Evolutionary conservation across 1,284 basidiomycete genomes (phyloP), one percentile per base, ranked within the genome.

Genomic region (Dichomitus squalens): DNA sequence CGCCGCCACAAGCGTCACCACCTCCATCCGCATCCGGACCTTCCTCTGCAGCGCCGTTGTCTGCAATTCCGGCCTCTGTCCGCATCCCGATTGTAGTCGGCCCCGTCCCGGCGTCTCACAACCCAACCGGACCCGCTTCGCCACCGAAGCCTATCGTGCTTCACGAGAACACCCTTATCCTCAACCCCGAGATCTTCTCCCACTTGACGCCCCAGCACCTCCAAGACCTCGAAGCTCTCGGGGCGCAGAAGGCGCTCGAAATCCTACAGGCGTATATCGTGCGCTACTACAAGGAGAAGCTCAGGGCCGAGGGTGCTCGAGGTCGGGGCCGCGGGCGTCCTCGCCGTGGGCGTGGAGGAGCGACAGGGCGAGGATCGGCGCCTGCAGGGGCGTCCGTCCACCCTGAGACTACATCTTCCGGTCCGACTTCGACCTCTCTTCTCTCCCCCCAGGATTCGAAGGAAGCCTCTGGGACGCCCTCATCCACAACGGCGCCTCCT

Each of bases 201-300:
- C 87, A 88, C 60, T 81, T 96, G 9, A 86, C 87, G 1, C 76
- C 81, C 33, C 87, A 88, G 57, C 88, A 91, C 71, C 74, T 96
- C 48, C 81, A 80, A 54, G 87, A 91, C 53, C 78, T 96, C 41
- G 91, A 94, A 71, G 82, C 83, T 39, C 82, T 94, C 67, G 93
- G 93, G 3, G 90, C 92, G 1, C 86, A 90, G 70, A 88, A 90
- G 66, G 93, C 94, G 8, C 74, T 96, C 54, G 85, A 87, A 65
- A 87, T 93, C 21, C 75, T 96, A 49, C 93, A 94, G 65, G 85
- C 84, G 1, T 91, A 94, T 68, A 91, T 96, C 68, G 91, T 95
- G 35, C 83, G 87, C 49, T 92, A 88, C 60, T 76, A 95, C 68
- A 95, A 95, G 75, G 92, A 94, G 73, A 83, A 86, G 63, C 83